phyloP scores from a whole-genome alignment of 1,139 yeast species.

The Magnusiomyces sp. region DNA sequence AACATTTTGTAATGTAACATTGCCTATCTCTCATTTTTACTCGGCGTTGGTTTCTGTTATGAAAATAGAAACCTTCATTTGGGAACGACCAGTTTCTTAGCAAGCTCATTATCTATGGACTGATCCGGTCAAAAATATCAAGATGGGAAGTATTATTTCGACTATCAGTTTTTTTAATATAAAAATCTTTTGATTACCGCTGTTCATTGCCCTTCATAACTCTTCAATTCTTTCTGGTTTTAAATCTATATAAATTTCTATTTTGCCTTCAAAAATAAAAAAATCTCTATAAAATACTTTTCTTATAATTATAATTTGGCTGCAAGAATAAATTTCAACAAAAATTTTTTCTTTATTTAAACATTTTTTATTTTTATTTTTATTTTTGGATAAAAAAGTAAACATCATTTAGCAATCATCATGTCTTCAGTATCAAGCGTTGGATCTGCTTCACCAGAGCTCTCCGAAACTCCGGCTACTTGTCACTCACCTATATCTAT shows the following conservation, averaged over 20 bases:
- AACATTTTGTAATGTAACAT: too few relatives aligned
- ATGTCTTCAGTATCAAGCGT: too few relatives aligned
- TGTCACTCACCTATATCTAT: not conserved
- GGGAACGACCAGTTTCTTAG: too few relatives aligned
- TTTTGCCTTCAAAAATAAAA: not conserved
- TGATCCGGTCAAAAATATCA: too few relatives aligned
- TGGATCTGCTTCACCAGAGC: too few relatives aligned
- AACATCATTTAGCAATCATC: not conserved
- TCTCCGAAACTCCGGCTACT: not conserved
- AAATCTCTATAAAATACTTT: not conserved
- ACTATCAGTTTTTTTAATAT: too few relatives aligned
- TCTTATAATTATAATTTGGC: not conserved
- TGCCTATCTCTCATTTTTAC: too few relatives aligned
- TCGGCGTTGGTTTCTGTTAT: too few relatives aligned
- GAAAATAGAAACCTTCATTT: too few relatives aligned
- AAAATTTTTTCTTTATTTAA: not conserved
- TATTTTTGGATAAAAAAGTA: not conserved
- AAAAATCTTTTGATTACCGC: too few relatives aligned
- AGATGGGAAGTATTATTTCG: too few relatives aligned
- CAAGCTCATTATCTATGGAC: too few relatives aligned
- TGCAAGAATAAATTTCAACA: not conserved
- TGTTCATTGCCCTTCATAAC: not conserved
- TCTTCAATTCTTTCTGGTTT: not conserved
- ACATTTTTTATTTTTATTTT: not conserved
- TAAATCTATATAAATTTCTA: not conserved